Conservation (phyloP, 805 yeast species). For the Ogataea pilisensis region DNA sequence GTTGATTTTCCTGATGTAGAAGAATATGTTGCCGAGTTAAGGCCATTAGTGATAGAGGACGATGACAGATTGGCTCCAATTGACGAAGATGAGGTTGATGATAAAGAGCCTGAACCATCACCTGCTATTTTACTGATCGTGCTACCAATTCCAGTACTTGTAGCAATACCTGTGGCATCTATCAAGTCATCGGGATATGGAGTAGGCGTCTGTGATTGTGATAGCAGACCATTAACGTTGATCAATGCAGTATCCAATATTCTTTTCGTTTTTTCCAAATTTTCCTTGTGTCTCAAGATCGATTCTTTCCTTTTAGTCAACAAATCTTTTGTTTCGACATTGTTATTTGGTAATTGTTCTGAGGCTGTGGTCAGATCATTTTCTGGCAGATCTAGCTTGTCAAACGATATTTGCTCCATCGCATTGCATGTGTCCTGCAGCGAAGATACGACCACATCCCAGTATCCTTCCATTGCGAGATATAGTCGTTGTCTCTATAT, state of each 20-base stretch:
- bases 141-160: background rate
- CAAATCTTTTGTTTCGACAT: slow-evolving; percentile 31
- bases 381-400: slow-evolving; percentile 31
- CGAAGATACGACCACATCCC: slow-evolving; percentile 66
- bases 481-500: no score
- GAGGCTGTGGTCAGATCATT: slow-evolving; percentile 28
- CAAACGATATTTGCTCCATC: slow-evolving; percentile 52
- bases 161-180: background rate
- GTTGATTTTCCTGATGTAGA: slow-evolving; percentile 1
- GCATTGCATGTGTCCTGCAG: slow-evolving; percentile 65
- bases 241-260: slow-evolving; percentile 38
- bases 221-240: slow-evolving; percentile 45
- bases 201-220: slow-evolving; percentile 16
- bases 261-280: slow-evolving; percentile 48
- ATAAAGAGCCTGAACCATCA: no score
- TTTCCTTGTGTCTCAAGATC: slow-evolving; percentile 50
- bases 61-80: no score
- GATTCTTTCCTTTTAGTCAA: slow-evolving; percentile 29
- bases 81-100: no score
- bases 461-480: slow-evolving; percentile 47
- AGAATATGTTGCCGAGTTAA: background rate
- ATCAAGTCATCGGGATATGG: slow-evolving; percentile 6
- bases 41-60: background rate
- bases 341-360: no score
- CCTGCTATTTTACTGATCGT: background rate